phyloP scores from a whole-genome alignment of 176 grass and related monocot species.

The Saccharum spontaneum region DNA sequence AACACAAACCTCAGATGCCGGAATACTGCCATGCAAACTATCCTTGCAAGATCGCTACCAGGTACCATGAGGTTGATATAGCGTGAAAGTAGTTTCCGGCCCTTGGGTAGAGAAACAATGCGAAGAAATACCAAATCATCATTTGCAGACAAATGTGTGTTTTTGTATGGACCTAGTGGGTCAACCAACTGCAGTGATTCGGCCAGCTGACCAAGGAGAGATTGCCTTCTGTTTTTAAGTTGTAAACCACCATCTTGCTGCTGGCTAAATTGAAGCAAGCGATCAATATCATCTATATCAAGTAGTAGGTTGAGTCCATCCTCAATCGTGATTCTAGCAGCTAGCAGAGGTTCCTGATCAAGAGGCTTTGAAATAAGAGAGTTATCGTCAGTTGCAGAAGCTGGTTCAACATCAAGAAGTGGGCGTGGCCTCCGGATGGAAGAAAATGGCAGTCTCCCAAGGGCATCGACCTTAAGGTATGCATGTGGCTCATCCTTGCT shows the following conservation, averaged over 20 bases:
- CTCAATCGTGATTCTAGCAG: constrained; percentile 80
- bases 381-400: constrained; percentile 38
- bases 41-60: constrained; percentile 50
- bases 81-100: constrained; percentile 65
- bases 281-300: constrained; percentile 82
- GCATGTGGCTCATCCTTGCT: constrained; percentile 82
- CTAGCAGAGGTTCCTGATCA: constrained; percentile 85
- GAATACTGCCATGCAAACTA: constrained; percentile 82
- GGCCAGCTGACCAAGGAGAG: constrained; percentile 61
- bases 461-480: constrained; percentile 88
- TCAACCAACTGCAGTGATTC: constrained; percentile 81
- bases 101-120: constrained; percentile 76
- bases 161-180: constrained; percentile 57
- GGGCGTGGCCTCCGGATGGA: constrained; percentile 77
- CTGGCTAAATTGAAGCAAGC: constrained; percentile 68
- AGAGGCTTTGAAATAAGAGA: constrained; percentile 54
- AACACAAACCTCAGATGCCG: constrained; percentile 74
- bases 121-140: constrained; percentile 79
- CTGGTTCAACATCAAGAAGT: constrained; percentile 77
- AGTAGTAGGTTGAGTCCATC: constrained; percentile 77
- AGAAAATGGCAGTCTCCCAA: constrained; percentile 83
- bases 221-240: constrained; percentile 62
- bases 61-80: constrained; percentile 63
- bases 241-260: constrained; percentile 66
- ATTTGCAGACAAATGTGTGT: constrained; percentile 38